Evolutionary conservation across 1,139 yeast species (phyloP).

Genomic region (Spathaspora sp.): DNA sequence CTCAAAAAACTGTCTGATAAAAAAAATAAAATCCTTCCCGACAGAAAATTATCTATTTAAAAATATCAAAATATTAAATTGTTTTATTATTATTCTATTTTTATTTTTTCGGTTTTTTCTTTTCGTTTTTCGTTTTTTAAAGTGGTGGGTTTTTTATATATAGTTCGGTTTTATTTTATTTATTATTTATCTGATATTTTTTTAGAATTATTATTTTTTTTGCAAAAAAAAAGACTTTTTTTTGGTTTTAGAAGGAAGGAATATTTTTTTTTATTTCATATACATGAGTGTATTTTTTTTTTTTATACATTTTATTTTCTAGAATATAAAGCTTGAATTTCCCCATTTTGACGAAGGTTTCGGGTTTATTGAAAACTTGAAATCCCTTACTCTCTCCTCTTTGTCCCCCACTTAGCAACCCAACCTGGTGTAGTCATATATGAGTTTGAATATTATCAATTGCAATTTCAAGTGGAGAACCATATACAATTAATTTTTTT

Average conservation of each 20-base stretch:
- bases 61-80: neutral
- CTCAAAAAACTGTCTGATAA: neutral
- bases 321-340: conserved; percentile 1
- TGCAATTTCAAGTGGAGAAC: neutral
- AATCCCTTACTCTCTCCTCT: neutral
- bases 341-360: conserved; percentile 1
- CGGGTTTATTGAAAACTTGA: neutral
- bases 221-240: neutral
- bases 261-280: neutral
- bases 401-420: too few relatives aligned
- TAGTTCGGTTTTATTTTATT: neutral
- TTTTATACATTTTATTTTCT: conserved; percentile 1
- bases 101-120: neutral
- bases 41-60: neutral
- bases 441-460: neutral
- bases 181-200: neutral
- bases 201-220: neutral
- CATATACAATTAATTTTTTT: too few relatives aligned
- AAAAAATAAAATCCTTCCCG: neutral
- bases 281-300: neutral
- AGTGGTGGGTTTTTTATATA: too few relatives aligned
- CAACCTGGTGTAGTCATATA: too few relatives aligned
- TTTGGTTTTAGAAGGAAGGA: neutral
- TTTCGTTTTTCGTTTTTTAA: conserved; percentile 1
- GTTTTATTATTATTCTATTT: neutral